Conservation (phyloP, 257 asterid species). For the Orobanche coerulescens region DNA sequence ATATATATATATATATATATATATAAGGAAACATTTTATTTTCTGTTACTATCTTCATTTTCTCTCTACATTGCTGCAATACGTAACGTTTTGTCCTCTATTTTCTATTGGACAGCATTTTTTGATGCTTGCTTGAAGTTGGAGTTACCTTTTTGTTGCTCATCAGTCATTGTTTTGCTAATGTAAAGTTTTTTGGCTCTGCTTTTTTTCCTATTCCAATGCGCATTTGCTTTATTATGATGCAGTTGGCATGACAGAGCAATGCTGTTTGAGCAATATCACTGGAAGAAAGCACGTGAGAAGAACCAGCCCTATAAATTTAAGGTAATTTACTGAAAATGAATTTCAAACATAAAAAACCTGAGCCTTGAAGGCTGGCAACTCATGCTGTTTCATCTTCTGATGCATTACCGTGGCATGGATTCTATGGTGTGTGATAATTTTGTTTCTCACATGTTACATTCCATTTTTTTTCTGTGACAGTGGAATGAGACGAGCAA, state of each 20-base stretch:
- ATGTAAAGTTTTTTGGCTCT: neutral
- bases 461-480: slow-evolving; percentile 11
- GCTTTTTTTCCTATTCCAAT: neutral
- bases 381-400: neutral
- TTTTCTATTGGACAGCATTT: too few relatives aligned
- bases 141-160: slow-evolving; percentile 6
- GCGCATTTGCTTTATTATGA: neutral
- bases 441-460: slow-evolving; percentile 13
- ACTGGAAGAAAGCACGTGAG: slow-evolving; percentile 81
- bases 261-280: slow-evolving; percentile 82
- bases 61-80: too few relatives aligned
- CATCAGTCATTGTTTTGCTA: neutral
- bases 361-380: neutral
- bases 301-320: slow-evolving; percentile 67
- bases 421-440: neutral
- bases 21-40: too few relatives aligned
- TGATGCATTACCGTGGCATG: neutral
- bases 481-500: slow-evolving; percentile 83
- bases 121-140: slow-evolving; percentile 15
- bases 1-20: too few relatives aligned
- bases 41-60: too few relatives aligned
- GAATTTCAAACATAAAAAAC: neutral
- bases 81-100: too few relatives aligned
- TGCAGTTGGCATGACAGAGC: slow-evolving; percentile 95
- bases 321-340: slow-evolving; percentile 41